Conservation (phyloP, 2,329 filamentous ascomycete genomes). For the Xylaria hypoxylon region DNA sequence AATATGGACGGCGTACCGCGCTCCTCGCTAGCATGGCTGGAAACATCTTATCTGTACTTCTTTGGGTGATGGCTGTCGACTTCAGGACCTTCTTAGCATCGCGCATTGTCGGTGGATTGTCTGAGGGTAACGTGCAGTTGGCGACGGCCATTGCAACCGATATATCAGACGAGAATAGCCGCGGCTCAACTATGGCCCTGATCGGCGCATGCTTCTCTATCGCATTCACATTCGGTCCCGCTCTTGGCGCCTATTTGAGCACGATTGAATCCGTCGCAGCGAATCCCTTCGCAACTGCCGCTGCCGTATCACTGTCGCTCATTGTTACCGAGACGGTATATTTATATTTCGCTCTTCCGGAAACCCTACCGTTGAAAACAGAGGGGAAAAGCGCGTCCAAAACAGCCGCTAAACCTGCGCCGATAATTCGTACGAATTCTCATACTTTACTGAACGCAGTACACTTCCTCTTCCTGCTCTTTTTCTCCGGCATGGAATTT, state of each 20-base stretch:
- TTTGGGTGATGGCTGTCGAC: conserved; percentile 94
- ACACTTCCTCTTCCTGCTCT: conserved; percentile 92
- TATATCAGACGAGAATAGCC: conserved; percentile 85
- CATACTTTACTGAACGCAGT: conserved; percentile 84
- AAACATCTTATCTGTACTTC: conserved; percentile 90
- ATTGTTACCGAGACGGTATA: conserved; percentile 91
- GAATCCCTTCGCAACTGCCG: conserved; percentile 94
- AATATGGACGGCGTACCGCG: conserved; percentile 85
- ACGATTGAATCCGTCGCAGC: conserved; percentile 80
- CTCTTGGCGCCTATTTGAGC: conserved; percentile 87
- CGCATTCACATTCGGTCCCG: conserved; percentile 95
- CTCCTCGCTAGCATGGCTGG: conserved; percentile 92
- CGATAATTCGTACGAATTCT: conserved; percentile 77
- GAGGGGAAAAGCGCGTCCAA: conserved; percentile 47
- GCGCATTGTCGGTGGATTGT: conserved; percentile 89
- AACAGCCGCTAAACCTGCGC: conserved; percentile 40
- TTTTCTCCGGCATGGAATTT: conserved; percentile 98
- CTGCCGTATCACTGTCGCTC: conserved; percentile 84
- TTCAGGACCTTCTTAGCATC: conserved; percentile 97
- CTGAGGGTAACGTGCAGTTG: conserved; percentile 96
- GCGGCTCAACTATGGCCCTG: conserved; percentile 93
- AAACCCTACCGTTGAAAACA: conserved; percentile 78
- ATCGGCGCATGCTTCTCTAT: conserved; percentile 97
- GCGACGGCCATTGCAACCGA: conserved; percentile 97
- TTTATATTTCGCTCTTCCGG: conserved; percentile 84